Base-by-base conservation (phyloP, 2,329 filamentous ascomycete genomes). In the Fusarium tuaranense region DNA sequence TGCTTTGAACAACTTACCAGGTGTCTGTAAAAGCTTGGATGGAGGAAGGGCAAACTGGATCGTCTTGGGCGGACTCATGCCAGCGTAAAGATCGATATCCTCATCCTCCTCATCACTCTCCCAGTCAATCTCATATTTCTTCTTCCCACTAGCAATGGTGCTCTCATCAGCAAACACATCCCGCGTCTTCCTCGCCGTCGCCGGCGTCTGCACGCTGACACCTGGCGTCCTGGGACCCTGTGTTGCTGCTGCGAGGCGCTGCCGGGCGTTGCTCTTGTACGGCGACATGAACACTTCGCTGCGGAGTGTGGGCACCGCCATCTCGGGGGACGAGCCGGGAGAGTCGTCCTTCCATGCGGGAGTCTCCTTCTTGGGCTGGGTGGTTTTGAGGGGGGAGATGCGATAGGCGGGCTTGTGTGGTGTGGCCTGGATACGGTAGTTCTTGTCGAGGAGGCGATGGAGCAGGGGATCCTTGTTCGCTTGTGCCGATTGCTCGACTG, bases 391-490 rank as follows among this genome's bases (percentile, higher is more conserved):
- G 2, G 87, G 87, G 9, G 87, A 88, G 51, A 87, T 81, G 39
- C 84, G 85, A 36, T 82, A 78, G 4, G 83, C 76, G 5, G 81
- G 80, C 78, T 91, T 92, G 76, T 97, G 92, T 0, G 97, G 97
- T 12, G 97, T 99, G 7, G 96, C 95, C 83, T 97, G 94, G 27
- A 99, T 88, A 36, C 96, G 94, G 85, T 97, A 99, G 68, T 94
- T 98, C 84, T 97, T 98, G 86, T 98, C 95, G 7, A 97, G 90
- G n/a, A 98, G 88, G 68, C 93, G 94, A 82, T 98, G 96, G 46
- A 99, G 88, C 10, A 98, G 87, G 4, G 94, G 94, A 80, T 98
- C 95, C 70, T 91, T 90, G 78, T 86, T 78, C 25, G 79, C 78
- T 62, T 82, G 81, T 6, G 71, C 75, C 9, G 82, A 83, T 58